Percentiles rank a stretch among this genome's conserved stretches.
These are phyloP conservation scores for Poronia punctata DNA, from an alignment of 495 filamentous ascomycete species.

Conservation along the genomic window DNA sequence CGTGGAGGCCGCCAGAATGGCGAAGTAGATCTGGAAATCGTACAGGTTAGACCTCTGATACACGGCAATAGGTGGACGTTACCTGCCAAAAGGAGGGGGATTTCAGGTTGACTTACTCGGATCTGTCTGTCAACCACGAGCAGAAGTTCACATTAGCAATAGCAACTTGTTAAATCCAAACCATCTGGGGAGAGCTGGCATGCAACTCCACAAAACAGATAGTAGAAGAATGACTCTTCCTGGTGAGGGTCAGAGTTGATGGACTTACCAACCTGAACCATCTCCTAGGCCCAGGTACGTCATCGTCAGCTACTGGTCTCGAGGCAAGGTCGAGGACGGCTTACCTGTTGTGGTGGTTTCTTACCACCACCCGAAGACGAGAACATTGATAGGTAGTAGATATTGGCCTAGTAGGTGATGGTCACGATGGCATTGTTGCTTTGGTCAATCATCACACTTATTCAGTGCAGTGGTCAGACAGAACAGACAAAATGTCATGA, in stretches of 20 bases:
- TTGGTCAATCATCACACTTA: conserved; percentile 5
- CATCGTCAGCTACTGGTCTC: conserved; percentile 21
- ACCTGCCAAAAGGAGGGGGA: background rate
- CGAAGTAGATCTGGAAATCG: conserved; percentile 59
- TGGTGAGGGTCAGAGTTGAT: conserved; percentile 20
- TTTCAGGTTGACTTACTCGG: conserved; percentile 44
- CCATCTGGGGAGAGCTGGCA: too few relatives aligned
- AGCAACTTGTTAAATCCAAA: too few relatives aligned
- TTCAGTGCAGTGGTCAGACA: background rate
- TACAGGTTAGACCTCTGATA: background rate
- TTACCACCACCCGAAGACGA: conserved; percentile 53
- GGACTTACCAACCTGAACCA: conserved; percentile 93
- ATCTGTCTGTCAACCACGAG: conserved; percentile 43
- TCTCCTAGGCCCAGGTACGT: conserved; percentile 62
- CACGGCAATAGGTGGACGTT: background rate
- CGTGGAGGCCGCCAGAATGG: conserved; percentile 78
- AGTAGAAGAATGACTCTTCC: background rate
- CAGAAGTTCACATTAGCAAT: conserved; percentile 1
- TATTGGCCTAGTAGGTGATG: conserved; percentile 2
- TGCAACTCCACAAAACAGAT: too few relatives aligned
- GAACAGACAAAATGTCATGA: background rate
- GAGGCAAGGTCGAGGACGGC: conserved; percentile 17
- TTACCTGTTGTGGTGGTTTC: conserved; percentile 68
- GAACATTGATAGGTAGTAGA: conserved; percentile 40
- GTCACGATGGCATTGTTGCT: conserved; percentile 19